These are phyloP conservation scores for Rhodofomes roseus DNA, from an alignment of 1,284 basidiomycete genomes.

Conservation along the genomic window DNA sequence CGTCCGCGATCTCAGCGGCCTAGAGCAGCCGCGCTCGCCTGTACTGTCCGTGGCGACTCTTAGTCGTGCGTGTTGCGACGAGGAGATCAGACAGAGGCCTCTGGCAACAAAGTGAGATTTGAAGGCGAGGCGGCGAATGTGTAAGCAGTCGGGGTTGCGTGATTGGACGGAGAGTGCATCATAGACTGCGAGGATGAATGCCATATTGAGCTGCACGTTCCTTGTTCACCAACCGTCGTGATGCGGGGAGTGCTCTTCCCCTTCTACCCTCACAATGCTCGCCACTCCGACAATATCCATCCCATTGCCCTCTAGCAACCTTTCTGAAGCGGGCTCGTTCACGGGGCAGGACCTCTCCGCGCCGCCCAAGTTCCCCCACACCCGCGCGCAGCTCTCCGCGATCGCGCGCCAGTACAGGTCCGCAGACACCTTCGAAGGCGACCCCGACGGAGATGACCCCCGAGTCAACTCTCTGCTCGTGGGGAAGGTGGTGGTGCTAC, in stretches of 20 bases:
- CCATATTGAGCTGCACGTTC: constrained; percentile 1
- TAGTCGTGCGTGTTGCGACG: background rate
- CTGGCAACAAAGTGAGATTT: background rate
- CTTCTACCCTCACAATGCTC: constrained; percentile 12
- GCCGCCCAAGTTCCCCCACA: constrained; percentile 67
- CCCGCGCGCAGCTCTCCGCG: constrained; percentile 68
- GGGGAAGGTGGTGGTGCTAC: constrained; percentile 62
- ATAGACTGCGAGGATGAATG: background rate
- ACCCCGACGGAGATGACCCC: constrained; percentile 54
- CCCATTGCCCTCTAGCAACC: constrained; percentile 16
- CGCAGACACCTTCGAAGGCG: constrained; percentile 48
- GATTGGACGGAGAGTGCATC: background rate
- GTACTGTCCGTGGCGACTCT: background rate
- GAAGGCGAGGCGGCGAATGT: background rate
- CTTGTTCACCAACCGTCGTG: constrained; percentile 7
- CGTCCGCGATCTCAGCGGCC: background rate
- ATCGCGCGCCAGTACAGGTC: constrained; percentile 70
- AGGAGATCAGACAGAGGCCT: background rate
- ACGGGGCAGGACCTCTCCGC: constrained; percentile 14
- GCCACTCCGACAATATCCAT: constrained; percentile 19
- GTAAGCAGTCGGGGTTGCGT: background rate
- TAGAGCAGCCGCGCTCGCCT: background rate
- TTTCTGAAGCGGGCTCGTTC: constrained; percentile 18
- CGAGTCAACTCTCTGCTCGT: constrained; percentile 58
- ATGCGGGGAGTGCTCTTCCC: constrained; percentile 7